These are phyloP conservation scores for Rhodomyrtus psidioides DNA, from an alignment of 441 rosid species.

Conservation along the genomic window DNA sequence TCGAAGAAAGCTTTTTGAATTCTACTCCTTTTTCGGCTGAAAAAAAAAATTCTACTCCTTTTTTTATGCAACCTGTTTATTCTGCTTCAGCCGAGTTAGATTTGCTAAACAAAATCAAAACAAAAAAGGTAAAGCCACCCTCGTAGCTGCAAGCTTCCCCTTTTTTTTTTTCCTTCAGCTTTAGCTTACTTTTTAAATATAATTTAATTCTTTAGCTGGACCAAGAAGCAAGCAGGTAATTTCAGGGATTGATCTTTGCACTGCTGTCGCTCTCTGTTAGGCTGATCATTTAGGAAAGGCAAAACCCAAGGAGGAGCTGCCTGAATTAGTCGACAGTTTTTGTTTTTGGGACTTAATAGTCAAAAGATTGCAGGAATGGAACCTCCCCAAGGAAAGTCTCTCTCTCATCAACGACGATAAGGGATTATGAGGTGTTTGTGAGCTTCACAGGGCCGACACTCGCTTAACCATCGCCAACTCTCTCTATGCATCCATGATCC, in stretches of 20 bases:
- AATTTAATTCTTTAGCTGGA: no score
- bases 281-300: no score
- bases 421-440: neutral
- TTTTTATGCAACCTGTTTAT: neutral
- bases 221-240: no score
- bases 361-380: neutral
- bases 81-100: fast-evolving
- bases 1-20: neutral
- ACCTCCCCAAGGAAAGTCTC: neutral
- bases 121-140: no score
- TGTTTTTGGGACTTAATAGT: neutral
- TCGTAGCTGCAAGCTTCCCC: no score
- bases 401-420: fast-evolving
- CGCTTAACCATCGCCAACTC: neutral
- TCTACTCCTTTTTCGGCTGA: no score
- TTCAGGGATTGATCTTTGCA: no score
- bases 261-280: no score
- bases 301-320: neutral
- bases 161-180: no score
- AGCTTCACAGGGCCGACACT: neutral
- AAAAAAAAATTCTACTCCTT: no score
- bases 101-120: no score
- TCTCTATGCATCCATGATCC: fast-evolving
- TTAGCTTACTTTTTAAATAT: no score
- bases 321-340: neutral